Evolutionary conservation across 2,329 filamentous ascomycete species (phyloP), one percentile per base, ranked within the genome.

Genomic region (Claviceps sp.): DNA sequence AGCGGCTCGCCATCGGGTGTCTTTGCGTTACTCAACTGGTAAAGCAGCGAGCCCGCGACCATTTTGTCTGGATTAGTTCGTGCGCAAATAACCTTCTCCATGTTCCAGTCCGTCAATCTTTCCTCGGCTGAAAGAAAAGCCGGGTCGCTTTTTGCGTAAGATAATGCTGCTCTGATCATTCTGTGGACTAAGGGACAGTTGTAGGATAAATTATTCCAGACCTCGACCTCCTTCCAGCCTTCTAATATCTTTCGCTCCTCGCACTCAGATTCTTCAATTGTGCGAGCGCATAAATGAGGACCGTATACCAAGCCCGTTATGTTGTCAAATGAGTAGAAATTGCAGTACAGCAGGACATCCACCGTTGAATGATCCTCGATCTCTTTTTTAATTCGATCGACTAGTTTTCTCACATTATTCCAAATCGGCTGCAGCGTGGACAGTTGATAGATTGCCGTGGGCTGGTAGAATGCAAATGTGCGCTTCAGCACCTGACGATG

Each of bases 241-340:
- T 53, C 23, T 4, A 53, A 38, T 17, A 53, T 53, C 5, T 2
- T 36, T 2, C 51, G 47, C 26, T 53, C 51, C 42, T 53, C 47
- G 38, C 51, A 50, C 6, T 44, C 11, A 1, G 26, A 26, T 20
- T 53, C 47, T 26, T 45, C 51, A 4, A 53, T 47, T 3, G 51
- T 53, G 37, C 38, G 36, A 13, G 51, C 47, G 44, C 51, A 47
- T 22, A 50, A 38, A 7, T 29, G 9, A 4, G 51, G 47, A 5
- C 51, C 51, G 26, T 53, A 53, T 16, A 42, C 37, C 17, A 50
- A 29, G 16, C 22, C 20, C 7, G 51, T 53, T 17, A 53, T 50
- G 43, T 53, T 53, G 51, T 53, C 51, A 8, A 53, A 53, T 5
- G 47, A 50, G 36, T 47, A 53, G 17, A 50, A 53, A 23, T 50